Base-by-base conservation (phyloP, 345 rosid genomes). In the Hypericum perforatum region DNA sequence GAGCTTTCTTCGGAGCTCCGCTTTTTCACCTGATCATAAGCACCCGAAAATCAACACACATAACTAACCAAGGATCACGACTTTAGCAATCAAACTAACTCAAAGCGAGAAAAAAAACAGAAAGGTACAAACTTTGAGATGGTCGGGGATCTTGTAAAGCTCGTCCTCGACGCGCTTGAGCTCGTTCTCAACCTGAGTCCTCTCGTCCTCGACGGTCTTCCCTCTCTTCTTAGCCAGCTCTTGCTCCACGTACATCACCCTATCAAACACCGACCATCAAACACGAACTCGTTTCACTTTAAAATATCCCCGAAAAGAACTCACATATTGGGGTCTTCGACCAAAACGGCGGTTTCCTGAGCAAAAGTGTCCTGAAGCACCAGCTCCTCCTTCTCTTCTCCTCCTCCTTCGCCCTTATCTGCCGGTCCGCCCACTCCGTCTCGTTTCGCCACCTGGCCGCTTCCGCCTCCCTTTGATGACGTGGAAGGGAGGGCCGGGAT, bases 311-410 rank as follows among this genome's bases (percentile, higher is more conserved):
- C 49, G 22, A 32, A 9, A 41, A 56, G 2, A 0, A 14, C 46
- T 59, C 72, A 86, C 96, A 90, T 90, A 66, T 90, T 86, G 12
- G 97, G 97, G 62, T 86, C 97, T 80, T 90, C 97, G 49, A 82
- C 79, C 75, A 82, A 71, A 63, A 92, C 90, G 37, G 96, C 98
- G 46, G 96, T 92, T 79, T 92, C 96, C 64, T 85, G 98, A 64
- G 98, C 96, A 53, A 88, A 88, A 16, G 98, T 92, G 57, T 92
- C 98, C 47, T 92, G 98, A 45, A 92, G 86, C 46, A 92, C 98
- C 57, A 88, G 79, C 55, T 92, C 98, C 39, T 92, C 98, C 73
- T 91, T 91, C 49, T 92, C 98, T 16, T 90, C 98, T 47, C 85
- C 98, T 5, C 71, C 84, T 14, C 85, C 98, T 40, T 32, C 50